These are phyloP conservation scores for Colletotrichum lindemuthianum DNA, from an alignment of 2,329 filamentous ascomycete species.

Conservation along the genomic window DNA sequence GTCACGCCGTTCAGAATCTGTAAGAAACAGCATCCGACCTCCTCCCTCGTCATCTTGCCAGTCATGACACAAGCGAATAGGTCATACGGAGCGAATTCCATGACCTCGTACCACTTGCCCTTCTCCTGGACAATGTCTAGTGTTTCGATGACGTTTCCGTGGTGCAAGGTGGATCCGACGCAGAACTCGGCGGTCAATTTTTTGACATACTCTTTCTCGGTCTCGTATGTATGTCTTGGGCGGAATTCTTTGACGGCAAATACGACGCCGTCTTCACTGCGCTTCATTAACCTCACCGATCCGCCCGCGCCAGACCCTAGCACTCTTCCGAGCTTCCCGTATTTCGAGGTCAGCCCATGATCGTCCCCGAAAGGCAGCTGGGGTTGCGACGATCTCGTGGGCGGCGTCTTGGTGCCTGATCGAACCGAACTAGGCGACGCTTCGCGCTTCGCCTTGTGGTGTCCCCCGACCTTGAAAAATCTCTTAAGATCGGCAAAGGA, in stretches of 20 bases:
- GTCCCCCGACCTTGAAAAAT: conserved; percentile 87
- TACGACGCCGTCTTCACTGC: conserved; percentile 89
- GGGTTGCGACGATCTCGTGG: conserved; percentile 58
- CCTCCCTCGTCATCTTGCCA: conserved; percentile 92
- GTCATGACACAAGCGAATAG: conserved; percentile 99
- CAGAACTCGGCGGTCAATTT: conserved; percentile 99
- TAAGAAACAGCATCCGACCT: conserved; percentile 89
- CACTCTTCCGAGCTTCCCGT: conserved; percentile 94
- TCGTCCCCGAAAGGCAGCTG: conserved; percentile 94
- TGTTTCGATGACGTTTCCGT: conserved; percentile 98
- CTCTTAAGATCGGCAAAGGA: conserved; percentile 96
- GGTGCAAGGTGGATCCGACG: conserved; percentile 94
- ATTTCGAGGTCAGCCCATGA: conserved; percentile 88
- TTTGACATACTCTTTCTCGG: conserved; percentile 95
- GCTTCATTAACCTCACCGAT: conserved; percentile 93
- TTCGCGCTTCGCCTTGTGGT: conserved; percentile 76
- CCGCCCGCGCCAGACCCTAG: conserved; percentile 94
- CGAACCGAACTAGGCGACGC: conserved; percentile 69
- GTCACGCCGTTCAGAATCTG: conserved; percentile 95
- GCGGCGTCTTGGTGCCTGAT: conserved; percentile 59
- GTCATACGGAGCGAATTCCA: conserved; percentile 97
- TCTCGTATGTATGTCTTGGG: conserved; percentile 90
- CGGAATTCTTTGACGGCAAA: conserved; percentile 99
- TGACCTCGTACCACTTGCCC: conserved; percentile 95
- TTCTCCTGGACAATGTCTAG: conserved; percentile 96